Conservation (phyloP, 2,329 filamentous ascomycete genomes). For the Phyllachora maydis region DNA sequence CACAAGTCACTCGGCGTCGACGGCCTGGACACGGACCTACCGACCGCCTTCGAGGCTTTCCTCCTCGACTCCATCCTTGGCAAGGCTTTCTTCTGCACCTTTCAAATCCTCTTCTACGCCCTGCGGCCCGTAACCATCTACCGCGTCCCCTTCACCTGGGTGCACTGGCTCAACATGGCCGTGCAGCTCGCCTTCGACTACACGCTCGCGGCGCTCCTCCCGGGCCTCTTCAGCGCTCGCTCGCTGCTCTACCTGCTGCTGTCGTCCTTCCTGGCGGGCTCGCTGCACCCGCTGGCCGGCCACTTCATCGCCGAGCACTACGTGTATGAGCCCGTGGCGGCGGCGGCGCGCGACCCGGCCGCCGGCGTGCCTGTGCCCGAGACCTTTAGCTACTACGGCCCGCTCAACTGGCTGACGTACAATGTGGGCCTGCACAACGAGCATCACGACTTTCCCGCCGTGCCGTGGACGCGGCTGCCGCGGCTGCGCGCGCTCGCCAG, state of each 20-base stretch:
- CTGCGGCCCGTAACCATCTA: constrained; percentile 90
- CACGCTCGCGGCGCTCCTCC: constrained; percentile 31
- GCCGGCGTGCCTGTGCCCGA: constrained; percentile 58
- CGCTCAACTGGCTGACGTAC: constrained; percentile 81
- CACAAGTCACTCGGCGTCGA: constrained; percentile 97
- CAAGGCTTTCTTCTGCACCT: constrained; percentile 98
- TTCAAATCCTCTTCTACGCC: constrained; percentile 98
- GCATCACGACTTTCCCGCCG: constrained; percentile 94
- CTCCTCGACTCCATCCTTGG: constrained; percentile 88
- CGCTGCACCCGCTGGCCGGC: constrained; percentile 79
- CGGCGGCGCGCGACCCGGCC: constrained; percentile 30
- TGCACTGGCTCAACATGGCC: constrained; percentile 66
- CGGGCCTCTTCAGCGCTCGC: constrained; percentile 20
- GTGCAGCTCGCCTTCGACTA: constrained; percentile 65
- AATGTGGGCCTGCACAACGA: constrained; percentile 97
- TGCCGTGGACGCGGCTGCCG: constrained; percentile 81
- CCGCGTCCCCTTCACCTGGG: constrained; percentile 64
- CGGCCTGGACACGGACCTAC: constrained; percentile 87
- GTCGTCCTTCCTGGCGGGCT: constrained; percentile 84
- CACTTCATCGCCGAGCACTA: constrained; percentile 99
- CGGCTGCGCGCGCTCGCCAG: constrained; percentile 58
- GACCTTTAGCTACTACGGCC: constrained; percentile 93
- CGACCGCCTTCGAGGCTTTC: constrained; percentile 75
- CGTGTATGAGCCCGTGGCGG: constrained; percentile 47
- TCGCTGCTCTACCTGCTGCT: constrained; percentile 67